Evolutionary conservation across 106 monocot genomes (phyloP).

Genomic region (Dendrobium huoshanense): DNA sequence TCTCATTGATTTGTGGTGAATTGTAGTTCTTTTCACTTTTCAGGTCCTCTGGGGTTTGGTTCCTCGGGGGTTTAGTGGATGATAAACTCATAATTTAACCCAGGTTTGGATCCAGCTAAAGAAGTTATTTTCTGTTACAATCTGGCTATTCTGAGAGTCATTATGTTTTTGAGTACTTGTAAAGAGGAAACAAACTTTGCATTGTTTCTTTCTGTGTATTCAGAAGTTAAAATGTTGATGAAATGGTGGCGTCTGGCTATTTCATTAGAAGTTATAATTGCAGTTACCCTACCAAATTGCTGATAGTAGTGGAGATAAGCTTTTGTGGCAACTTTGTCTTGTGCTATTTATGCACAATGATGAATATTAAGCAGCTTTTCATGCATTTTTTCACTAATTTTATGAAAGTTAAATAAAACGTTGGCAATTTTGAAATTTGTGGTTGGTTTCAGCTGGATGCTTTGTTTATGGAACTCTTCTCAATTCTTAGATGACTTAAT

Average conservation of each 20-base stretch:
- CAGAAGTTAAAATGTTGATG: constrained; percentile 24
- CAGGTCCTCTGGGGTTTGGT: constrained; percentile 54
- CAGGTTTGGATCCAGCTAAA: constrained; percentile 32
- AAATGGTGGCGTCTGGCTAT: constrained; percentile 22
- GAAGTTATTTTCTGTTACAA: constrained; percentile 18
- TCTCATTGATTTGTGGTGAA: constrained; percentile 13
- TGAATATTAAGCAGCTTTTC: constrained; percentile 11
- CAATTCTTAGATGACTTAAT: not conserved
- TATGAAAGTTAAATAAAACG: not conserved
- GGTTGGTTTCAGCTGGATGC: not conserved
- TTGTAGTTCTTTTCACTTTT: constrained; percentile 29
- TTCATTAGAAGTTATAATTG: constrained; percentile 12
- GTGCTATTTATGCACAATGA: not conserved
- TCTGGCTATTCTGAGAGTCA: constrained; percentile 13
- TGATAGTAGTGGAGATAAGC: constrained; percentile 7
- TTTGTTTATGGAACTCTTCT: not conserved
- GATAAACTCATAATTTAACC: constrained; percentile 24
- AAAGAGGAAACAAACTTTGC: not conserved
- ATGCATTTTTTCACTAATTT: not conserved
- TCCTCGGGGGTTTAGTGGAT: not conserved
- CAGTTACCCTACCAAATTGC: constrained; percentile 7
- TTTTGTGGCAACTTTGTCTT: constrained; percentile 11
- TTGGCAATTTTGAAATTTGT: not conserved
- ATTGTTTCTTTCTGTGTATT: not conserved
- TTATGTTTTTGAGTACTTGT: not conserved